Base-by-base conservation (phyloP, 495 filamentous ascomycete species). In the Aspergillus sclerotiicarbonarius region DNA sequence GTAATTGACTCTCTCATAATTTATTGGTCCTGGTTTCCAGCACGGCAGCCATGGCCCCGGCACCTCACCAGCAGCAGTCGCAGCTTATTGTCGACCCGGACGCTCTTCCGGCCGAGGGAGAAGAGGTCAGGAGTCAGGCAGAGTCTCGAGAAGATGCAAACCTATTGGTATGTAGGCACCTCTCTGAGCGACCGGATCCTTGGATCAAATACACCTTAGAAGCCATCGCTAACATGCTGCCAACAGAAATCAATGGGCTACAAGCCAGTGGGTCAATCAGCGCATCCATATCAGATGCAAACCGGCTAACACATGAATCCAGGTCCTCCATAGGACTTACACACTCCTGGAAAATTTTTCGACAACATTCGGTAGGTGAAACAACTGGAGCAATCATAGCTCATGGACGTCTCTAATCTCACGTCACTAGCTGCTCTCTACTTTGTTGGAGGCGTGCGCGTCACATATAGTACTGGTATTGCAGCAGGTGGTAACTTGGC, bases 391-490 rank as follows among this genome's bases (percentile, higher is more conserved):
- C 37, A 12, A 41, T 41, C 33, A 16, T 29, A 35, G 52, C 18
- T 56, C 45, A 0, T 5, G 4, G 20, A 13, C 8, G 29, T 30
- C 25, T 32, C 53, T 57, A 49, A 61, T 33, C 9, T 9, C 18
- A 1, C 3, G 20, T 56, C 0, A 15, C 16, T 31, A 83, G 80
- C 80, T 49, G 80, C 80, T 13, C 69, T 83, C 9, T 83, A 83
- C 72, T 82, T 80, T 48, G 74, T 83, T 51, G 80, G 80, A 53
- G 80, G 79, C 57, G 79, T 83, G 50, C 79, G 80, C 31, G 77
- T 80, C 35, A 83, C 80, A 3, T 83, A 77, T 62, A 81, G 79
- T 39, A 83, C 79, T 30, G 80, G 80, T 61, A 81, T 83, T 45
- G 80, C 78, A n/a, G 78, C 78, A 43, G 80, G 80, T 53, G 80